Evolutionary conservation across 768 basidiomycete species (phyloP), one percentile per base, ranked within the genome.

Genomic region (Hygrocybe punicea): DNA sequence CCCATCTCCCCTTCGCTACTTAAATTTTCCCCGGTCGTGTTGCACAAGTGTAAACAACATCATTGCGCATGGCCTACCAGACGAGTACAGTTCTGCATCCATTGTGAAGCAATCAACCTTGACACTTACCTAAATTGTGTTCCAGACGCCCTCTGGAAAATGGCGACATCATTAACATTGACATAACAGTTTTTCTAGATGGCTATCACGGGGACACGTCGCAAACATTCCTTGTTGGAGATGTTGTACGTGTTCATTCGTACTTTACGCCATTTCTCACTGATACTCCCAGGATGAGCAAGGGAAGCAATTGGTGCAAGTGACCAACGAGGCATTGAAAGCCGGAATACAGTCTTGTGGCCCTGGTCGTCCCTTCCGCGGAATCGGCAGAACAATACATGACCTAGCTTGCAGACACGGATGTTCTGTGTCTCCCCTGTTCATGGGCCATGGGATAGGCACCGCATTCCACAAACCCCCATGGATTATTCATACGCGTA

Each of bases 181-280:
- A 97, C 69, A 71, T 97, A 8, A 95, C 94, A 1, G 78, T 95
- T 7, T 95, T 82, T 68, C 72, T 87, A n/a, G 73, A 91, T 56
- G 88, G 89, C 1, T 93, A 84, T 69, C 93, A 96, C 62, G 94
- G 94, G 1, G 94, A 96, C 63, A 95, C 93, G 0, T 93, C 92
- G 0, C 73, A 80, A 51, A 96, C 89, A 0, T 94, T 93, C 68
- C 71, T 88, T 2, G 85, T 96, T 5, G 93, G 93, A 37, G 68
- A 84, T 34, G 91, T 91, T 14, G 90, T 92, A 69, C 71, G 74
- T 66, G 21, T 4, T 11, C 56, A 40, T 24, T 17, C 8, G 11
- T 3, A 29, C n/a, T 29, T 49, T 37, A 17, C 17, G 7, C 34
- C 4, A 10, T 8, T 11, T 40, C 19, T 47, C 36, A 37, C 24